phyloP scores from a whole-genome alignment of 768 basidiomycete genomes.

The Panaeolus cyanescens region DNA sequence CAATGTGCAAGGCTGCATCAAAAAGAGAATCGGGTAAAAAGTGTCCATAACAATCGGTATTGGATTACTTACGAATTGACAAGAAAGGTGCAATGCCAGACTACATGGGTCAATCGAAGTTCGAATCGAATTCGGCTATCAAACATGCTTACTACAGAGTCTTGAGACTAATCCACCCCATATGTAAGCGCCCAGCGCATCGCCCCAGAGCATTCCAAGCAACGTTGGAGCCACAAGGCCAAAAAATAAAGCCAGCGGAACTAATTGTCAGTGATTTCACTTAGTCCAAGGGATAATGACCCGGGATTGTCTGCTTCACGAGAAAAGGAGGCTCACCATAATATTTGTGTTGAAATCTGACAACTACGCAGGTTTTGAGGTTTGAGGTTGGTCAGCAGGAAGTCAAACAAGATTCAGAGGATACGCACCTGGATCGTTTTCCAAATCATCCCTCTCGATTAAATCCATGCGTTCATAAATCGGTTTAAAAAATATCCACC shows the following conservation, averaged over 20 bases:
- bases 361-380: constrained; percentile 42
- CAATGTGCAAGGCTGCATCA: constrained; percentile 68
- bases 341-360: constrained; percentile 69
- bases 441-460: constrained; percentile 70
- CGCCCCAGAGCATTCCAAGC: constrained; percentile 61
- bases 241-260: constrained; percentile 58
- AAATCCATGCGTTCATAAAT: constrained; percentile 60
- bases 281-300: neutral
- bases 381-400: neutral
- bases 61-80: constrained; percentile 60
- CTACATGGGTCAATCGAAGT: constrained; percentile 27
- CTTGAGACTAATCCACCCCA: constrained; percentile 72
- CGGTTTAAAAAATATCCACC: constrained; percentile 85
- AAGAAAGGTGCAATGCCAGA: constrained; percentile 74
- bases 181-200: constrained; percentile 65
- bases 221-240: constrained; percentile 61
- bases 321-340: constrained; percentile 43
- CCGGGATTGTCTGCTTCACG: neutral
- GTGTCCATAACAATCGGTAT: neutral
- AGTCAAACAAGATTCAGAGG: neutral
- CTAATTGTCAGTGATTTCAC: constrained; percentile 26
- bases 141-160: constrained; percentile 50
- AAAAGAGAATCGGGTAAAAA: neutral
- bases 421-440: constrained; percentile 62
- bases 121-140: neutral